These are phyloP conservation scores for Pseudocercospora fijiensis DNA, from an alignment of 2,329 filamentous ascomycete genomes.

Conservation along the genomic window DNA sequence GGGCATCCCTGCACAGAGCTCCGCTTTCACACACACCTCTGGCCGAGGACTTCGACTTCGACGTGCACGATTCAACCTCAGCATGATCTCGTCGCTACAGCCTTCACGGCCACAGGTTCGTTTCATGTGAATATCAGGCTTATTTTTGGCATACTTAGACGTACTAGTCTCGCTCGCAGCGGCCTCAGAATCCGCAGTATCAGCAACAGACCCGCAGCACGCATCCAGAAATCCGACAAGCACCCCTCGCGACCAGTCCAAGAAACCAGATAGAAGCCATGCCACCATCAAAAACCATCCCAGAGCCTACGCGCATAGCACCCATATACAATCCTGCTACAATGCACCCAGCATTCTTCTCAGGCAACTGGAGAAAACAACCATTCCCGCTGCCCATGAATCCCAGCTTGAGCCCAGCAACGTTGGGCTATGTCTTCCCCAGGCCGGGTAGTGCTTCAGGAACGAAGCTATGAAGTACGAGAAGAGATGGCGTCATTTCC, in stretches of 20 bases:
- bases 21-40: slow-evolving; percentile 8
- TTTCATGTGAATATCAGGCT: background rate
- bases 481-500: background rate
- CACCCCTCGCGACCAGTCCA: slow-evolving; percentile 30
- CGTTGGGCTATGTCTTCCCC: slow-evolving; percentile 45
- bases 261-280: slow-evolving; percentile 53
- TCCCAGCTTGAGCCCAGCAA: slow-evolving; percentile 45
- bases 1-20: slow-evolving; percentile 10
- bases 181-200: slow-evolving; percentile 20
- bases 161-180: slow-evolving; percentile 17
- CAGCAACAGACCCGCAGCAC: slow-evolving; percentile 36
- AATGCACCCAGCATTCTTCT: slow-evolving; percentile 76
- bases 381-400: slow-evolving; percentile 48
- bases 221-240: slow-evolving; percentile 30
- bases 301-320: slow-evolving; percentile 5
- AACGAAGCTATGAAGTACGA: slow-evolving; percentile 30
- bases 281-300: slow-evolving; percentile 36
- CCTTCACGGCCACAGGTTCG: slow-evolving; percentile 22
- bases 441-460: slow-evolving; percentile 15
- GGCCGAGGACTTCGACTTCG: slow-evolving; percentile 13
- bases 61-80: background rate
- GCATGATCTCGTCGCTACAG: slow-evolving; percentile 23
- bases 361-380: slow-evolving; percentile 58
- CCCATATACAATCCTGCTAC: slow-evolving; percentile 56
- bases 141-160: background rate